Evolutionary conservation across 2,329 filamentous ascomycete species (phyloP).

Genomic region (Capronia epimyces): DNA sequence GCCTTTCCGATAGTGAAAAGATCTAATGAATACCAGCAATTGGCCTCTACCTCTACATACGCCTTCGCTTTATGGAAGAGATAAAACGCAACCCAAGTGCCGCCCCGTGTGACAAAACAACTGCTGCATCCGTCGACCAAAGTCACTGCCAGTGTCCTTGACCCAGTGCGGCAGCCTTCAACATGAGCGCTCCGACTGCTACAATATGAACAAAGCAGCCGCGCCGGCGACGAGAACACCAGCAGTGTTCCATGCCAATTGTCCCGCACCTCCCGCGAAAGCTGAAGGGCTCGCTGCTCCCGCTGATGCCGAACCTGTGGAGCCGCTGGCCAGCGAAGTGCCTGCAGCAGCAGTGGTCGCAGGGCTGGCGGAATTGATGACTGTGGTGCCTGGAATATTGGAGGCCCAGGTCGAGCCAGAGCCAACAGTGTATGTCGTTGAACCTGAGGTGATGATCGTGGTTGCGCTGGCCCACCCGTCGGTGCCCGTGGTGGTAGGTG

Average conservation of each 20-base stretch:
- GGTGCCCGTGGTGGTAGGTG: background rate
- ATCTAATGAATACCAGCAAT: background rate
- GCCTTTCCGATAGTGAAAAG: background rate
- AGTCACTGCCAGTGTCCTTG: too few relatives aligned
- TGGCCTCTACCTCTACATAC: background rate
- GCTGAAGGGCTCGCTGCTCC: slow-evolving; percentile 5
- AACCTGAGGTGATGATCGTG: slow-evolving; percentile 4
- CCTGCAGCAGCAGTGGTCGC: background rate
- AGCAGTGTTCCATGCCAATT: slow-evolving; percentile 16
- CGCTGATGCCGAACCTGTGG: slow-evolving; percentile 2
- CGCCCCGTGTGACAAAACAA: too few relatives aligned
- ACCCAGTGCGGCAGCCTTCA: too few relatives aligned
- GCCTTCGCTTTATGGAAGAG: background rate
- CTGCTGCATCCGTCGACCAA: too few relatives aligned
- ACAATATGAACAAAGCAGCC: slow-evolving; percentile 22
- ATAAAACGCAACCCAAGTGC: too few relatives aligned
- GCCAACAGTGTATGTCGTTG: background rate
- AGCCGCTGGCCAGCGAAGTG: background rate
- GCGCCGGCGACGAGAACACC: slow-evolving; percentile 21
- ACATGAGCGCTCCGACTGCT: too few relatives aligned
- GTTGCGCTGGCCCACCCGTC: slow-evolving; percentile 1
- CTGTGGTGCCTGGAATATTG: slow-evolving; percentile 1
- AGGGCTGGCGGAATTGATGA: slow-evolving; percentile 3
- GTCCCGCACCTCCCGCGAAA: slow-evolving; percentile 20
- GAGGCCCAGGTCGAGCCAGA: background rate